phyloP scores from a whole-genome alignment of 257 asterid species.

The Fraxinus excelsior region DNA sequence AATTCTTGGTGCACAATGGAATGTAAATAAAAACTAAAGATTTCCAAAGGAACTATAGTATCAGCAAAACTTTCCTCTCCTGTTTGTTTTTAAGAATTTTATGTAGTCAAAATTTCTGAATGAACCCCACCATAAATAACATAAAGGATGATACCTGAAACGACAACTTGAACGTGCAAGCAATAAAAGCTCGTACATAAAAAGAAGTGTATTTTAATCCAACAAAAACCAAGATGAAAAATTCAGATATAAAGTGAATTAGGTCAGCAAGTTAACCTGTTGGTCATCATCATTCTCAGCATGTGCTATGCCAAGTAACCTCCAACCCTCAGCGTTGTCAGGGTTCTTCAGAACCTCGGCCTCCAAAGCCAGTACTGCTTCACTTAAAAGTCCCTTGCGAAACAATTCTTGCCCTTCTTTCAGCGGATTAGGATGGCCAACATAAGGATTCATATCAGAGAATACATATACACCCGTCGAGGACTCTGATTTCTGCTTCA shows the following conservation, averaged over 20 bases:
- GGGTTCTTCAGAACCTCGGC: slow-evolving; percentile 99
- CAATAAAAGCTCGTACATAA: background rate
- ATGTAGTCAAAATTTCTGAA: slow-evolving; percentile 6
- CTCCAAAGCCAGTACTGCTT: slow-evolving; percentile 99
- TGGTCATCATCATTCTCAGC: slow-evolving; percentile 99
- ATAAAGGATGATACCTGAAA: background rate
- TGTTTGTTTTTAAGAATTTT: background rate
- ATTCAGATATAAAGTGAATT: slow-evolving; percentile 9
- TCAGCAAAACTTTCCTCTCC: slow-evolving; percentile 5
- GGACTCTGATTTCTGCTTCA: slow-evolving; percentile 45
- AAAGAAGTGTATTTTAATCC: slow-evolving; percentile 2
- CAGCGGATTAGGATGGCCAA: slow-evolving; percentile 96
- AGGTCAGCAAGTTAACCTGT: slow-evolving; percentile 54
- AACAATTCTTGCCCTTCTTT: slow-evolving; percentile 97
- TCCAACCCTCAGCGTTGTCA: slow-evolving; percentile 97
- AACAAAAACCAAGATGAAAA: slow-evolving; percentile 11
- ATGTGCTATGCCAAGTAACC: slow-evolving; percentile 95
- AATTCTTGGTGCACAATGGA: background rate
- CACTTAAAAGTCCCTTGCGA: slow-evolving; percentile 98
- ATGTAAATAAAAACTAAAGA: background rate
- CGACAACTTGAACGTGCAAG: slow-evolving; percentile 1
- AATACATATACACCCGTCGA: slow-evolving; percentile 81
- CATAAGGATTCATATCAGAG: slow-evolving; percentile 95
- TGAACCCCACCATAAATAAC: background rate
- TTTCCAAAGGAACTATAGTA: slow-evolving; percentile 4